Evolutionary conservation across 257 asterid species (phyloP).

Genomic region (Ophiorrhiza pumila): DNA sequence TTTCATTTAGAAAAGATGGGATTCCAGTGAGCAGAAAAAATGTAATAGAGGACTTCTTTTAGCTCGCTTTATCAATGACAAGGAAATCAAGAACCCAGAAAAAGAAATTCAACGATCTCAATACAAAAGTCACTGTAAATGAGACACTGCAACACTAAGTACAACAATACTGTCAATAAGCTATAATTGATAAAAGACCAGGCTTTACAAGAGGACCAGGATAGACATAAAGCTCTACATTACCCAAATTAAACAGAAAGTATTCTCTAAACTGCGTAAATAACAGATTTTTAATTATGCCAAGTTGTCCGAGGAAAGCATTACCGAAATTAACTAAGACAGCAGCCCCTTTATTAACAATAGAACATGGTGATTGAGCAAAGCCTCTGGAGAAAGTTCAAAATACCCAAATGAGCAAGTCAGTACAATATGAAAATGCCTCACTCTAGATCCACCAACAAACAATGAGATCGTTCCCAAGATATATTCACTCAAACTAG

Average conservation of each 20-base stretch:
- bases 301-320: neutral
- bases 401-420: neutral
- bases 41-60: neutral
- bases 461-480: neutral
- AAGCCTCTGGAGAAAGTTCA: neutral
- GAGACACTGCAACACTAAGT: neutral
- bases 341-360: neutral
- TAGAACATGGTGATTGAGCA: neutral
- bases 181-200: neutral
- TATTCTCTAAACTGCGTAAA: neutral
- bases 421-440: neutral
- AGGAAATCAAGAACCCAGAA: neutral
- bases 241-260: neutral
- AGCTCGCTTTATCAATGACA: neutral
- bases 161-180: neutral
- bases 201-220: neutral
- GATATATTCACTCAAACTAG: neutral
- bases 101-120: no score
- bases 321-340: neutral
- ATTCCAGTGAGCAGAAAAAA: neutral
- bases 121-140: neutral
- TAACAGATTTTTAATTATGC: neutral
- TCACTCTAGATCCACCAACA: neutral
- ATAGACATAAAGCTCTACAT: neutral
- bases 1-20: neutral